Conservation (phyloP, 305 asterid genomes). For the Striga hermonthica region DNA sequence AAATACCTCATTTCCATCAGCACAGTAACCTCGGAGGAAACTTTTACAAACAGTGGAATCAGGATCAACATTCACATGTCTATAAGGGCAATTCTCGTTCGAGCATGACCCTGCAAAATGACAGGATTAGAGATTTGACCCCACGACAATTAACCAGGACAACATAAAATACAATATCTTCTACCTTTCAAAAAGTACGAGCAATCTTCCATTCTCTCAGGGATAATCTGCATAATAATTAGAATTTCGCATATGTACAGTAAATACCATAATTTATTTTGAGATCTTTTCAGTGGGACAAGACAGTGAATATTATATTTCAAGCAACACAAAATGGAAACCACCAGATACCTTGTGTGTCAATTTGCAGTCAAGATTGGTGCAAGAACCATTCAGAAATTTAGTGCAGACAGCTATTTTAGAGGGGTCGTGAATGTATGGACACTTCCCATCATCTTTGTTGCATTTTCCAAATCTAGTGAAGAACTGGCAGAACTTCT, state of each 20-base stretch:
- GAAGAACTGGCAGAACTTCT: constrained; percentile 82
- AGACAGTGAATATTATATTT: constrained; percentile 26
- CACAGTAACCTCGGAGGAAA: constrained; percentile 92
- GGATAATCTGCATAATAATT: constrained; percentile 62
- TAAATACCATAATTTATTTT: neutral
- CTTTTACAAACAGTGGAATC: constrained; percentile 72
- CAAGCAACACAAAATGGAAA: constrained; percentile 26
- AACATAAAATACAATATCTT: constrained; percentile 24
- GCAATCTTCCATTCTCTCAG: constrained; percentile 99
- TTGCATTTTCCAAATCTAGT: constrained; percentile 94
- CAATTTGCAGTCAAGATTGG: constrained; percentile 65
- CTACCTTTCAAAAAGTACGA: constrained; percentile 89
- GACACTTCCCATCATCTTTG: constrained; percentile 86
- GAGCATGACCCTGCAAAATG: constrained; percentile 80
- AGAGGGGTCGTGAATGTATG: constrained; percentile 78
- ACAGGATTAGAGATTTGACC: constrained; percentile 32
- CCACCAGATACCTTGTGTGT: constrained; percentile 78
- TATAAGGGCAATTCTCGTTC: constrained; percentile 82
- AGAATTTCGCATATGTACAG: constrained; percentile 31
- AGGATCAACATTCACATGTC: constrained; percentile 82
- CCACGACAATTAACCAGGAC: constrained; percentile 9
- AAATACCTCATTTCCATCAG: constrained; percentile 91
- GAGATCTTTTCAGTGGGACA: neutral
- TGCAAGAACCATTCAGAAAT: constrained; percentile 79
- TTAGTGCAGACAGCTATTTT: constrained; percentile 93